Evolutionary conservation across 371 early-diverging fungal genomes (phyloP).

Genomic region (Mortierella sp.): DNA sequence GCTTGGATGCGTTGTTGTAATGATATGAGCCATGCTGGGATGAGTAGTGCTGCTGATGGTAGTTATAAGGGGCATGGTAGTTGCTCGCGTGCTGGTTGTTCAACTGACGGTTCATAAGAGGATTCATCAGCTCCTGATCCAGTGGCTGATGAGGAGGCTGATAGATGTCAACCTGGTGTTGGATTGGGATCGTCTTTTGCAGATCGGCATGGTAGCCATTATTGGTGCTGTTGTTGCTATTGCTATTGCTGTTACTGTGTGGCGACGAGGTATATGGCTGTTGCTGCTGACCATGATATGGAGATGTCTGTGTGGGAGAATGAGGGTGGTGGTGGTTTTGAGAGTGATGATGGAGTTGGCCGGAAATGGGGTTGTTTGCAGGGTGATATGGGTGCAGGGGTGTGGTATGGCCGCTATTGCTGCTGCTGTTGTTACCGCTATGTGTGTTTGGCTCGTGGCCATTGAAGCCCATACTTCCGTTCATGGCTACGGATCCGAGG

Average conservation of each 20-base stretch:
- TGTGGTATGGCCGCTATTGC: conserved; percentile 3
- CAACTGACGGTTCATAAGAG: conserved; percentile 39
- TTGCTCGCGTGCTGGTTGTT: conserved; percentile 42
- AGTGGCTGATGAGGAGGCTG: conserved; percentile 39
- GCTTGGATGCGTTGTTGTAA: conserved; percentile 7
- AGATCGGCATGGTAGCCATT: conserved; percentile 26
- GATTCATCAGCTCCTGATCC: conserved; percentile 36
- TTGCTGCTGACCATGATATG: conserved; percentile 13
- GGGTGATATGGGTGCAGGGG: conserved; percentile 22
- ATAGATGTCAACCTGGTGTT: conserved; percentile 47
- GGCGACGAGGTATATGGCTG: conserved; percentile 3
- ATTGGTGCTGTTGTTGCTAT: conserved; percentile 2
- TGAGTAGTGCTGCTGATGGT: conserved; percentile 24
- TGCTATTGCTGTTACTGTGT: conserved; percentile 12
- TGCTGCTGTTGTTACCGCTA: conserved; percentile 7
- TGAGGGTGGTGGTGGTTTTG: conserved; percentile 4
- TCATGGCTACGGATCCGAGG: conserved; percentile 45
- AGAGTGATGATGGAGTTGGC: conserved; percentile 7
- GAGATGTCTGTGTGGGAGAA: neutral
- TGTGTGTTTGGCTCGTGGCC: conserved; percentile 6
- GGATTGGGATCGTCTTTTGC: conserved; percentile 28
- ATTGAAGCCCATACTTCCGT: conserved; percentile 18
- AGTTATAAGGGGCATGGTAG: conserved; percentile 32
- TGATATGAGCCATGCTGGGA: conserved; percentile 12
- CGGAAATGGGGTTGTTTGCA: conserved; percentile 7